Evolutionary conservation across 2,329 filamentous ascomycete species (phyloP).

Genomic region (Corinectria fuckeliana): DNA sequence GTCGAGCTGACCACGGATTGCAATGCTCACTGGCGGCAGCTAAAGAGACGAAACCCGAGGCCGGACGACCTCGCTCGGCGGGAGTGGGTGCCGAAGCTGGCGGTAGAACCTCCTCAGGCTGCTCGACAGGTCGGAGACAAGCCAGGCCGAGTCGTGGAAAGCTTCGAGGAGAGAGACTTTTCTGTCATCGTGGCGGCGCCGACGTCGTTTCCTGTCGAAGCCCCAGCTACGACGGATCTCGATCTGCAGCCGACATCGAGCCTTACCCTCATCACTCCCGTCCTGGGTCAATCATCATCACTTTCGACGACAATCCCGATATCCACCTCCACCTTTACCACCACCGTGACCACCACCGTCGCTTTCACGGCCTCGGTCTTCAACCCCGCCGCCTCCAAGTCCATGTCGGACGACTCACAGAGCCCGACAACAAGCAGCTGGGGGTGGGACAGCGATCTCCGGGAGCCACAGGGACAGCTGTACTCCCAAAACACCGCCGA

Average conservation of each 20-base stretch:
- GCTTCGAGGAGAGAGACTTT: slow-evolving; percentile 35
- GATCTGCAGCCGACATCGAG: slow-evolving; percentile 21
- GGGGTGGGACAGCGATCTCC: slow-evolving; percentile 12
- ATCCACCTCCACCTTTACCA: neutral
- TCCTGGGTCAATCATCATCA: slow-evolving; percentile 8
- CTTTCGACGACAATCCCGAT: neutral
- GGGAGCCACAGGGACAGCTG: slow-evolving; percentile 24
- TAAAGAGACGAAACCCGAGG: slow-evolving; percentile 40
- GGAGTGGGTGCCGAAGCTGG: slow-evolving; percentile 32
- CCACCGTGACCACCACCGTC: slow-evolving; percentile 11
- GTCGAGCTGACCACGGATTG: slow-evolving; percentile 50
- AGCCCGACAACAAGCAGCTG: slow-evolving; percentile 8
- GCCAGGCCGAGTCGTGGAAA: neutral
- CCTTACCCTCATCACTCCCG: slow-evolving; percentile 9
- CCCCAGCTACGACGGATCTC: slow-evolving; percentile 11
- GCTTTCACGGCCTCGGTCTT: slow-evolving; percentile 12
- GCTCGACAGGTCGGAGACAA: neutral
- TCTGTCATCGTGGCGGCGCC: slow-evolving; percentile 42
- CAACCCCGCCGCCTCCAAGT: neutral
- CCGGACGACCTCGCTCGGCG: slow-evolving; percentile 5
- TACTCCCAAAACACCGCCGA: slow-evolving; percentile 38
- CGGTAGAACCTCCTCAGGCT: slow-evolving; percentile 21
- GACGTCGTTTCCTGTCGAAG: slow-evolving; percentile 38
- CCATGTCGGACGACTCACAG: neutral
- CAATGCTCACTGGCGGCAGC: slow-evolving; percentile 35